Evolutionary conservation across 2,329 filamentous ascomycete species (phyloP), one percentile per base, ranked within the genome.

Genomic region (Penicillium sp.): DNA sequence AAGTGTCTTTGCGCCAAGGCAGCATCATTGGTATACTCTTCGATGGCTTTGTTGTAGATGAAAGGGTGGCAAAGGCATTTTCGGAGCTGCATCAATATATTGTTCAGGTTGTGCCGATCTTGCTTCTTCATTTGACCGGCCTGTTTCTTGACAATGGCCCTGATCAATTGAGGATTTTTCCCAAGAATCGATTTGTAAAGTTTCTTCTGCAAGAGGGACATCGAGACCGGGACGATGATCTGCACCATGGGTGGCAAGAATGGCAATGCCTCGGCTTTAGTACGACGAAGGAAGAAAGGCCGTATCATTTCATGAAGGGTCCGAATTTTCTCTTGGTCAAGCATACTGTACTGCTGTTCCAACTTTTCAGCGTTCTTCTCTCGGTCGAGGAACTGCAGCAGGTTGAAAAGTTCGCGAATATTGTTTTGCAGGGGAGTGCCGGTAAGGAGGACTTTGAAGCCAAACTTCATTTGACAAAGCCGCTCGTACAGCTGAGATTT

Each of bases 41-140:
- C 94, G 47, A 98, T 93, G 18, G 86, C 84, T 32, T 81, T 77
- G 60, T 84, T 96, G 74, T 96, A 98, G 40, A 97, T 83, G 64
- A 97, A 98, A 0, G 94, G 93, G 68, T 98, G 94, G 55, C 91
- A 96, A 1, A 98, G 76, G 55, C 89, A 95, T 66, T 96, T 97
- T 14, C 93, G 82, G 14, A 98, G 77, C 66, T 98, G 93, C 80
- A 96, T 89, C 35, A 98, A 70, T 31, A 98, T 95, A 59, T 98
- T 98, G 76, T 86, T 95, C 47, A 97, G 71, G 52, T 83, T 91
- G 34, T 87, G 84, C 5, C 86, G 80, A 49, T 97, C 90, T 13
- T 77, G 78, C 23, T 77, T 74, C 58, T 84, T 87, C 40, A 89
- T 56, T 38, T 67, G 71, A 52, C 78, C 81, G 36, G 75, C 76